These are phyloP conservation scores for Amaranthus palmeri DNA, from an alignment of 148 eudicot species.

Conservation along the genomic window DNA sequence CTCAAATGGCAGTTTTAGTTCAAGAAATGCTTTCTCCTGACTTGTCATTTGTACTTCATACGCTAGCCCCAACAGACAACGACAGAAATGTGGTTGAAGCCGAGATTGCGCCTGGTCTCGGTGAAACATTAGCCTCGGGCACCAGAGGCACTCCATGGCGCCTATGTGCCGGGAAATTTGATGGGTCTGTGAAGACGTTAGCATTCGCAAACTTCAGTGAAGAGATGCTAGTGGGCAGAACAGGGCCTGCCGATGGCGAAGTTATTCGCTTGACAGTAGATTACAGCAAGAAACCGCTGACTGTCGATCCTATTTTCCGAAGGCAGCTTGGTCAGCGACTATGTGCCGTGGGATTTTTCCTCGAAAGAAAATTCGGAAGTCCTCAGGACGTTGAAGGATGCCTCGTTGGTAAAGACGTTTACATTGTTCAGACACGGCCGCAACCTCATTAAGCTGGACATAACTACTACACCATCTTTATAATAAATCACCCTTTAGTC, in stretches of 20 bases:
- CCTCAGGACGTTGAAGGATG: slow-evolving; percentile 97
- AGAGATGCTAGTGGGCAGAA: slow-evolving; percentile 58
- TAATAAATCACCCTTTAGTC: neutral
- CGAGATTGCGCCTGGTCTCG: slow-evolving; percentile 87
- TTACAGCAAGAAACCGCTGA: slow-evolving; percentile 78
- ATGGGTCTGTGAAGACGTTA: slow-evolving; percentile 53
- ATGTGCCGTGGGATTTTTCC: slow-evolving; percentile 71
- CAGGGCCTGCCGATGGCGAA: slow-evolving; percentile 69
- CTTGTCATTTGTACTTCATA: slow-evolving; percentile 85
- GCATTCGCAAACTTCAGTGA: slow-evolving; percentile 94
- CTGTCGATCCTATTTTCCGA: slow-evolving; percentile 57
- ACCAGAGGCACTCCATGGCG: slow-evolving; percentile 96
- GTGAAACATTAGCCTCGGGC: slow-evolving; percentile 91
- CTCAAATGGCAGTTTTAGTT: slow-evolving; percentile 77
- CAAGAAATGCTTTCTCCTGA: slow-evolving; percentile 91
- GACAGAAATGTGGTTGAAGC: slow-evolving; percentile 61
- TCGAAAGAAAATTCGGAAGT: slow-evolving; percentile 74
- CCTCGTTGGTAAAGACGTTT: slow-evolving; percentile 71
- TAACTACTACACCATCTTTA: neutral
- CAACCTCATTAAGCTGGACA: slow-evolving; percentile 40
- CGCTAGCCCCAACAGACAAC: slow-evolving; percentile 69
- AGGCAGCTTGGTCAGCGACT: slow-evolving; percentile 72
- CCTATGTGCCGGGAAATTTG: slow-evolving; percentile 62
- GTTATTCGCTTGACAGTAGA: slow-evolving; percentile 60
- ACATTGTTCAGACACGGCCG: slow-evolving; percentile 84